Percentiles rank a stretch among this genome's conserved stretches.
Evolutionary conservation across 1,139 yeast species (phyloP).

Genomic region (Yamadazyma spencermartinsiae): DNA sequence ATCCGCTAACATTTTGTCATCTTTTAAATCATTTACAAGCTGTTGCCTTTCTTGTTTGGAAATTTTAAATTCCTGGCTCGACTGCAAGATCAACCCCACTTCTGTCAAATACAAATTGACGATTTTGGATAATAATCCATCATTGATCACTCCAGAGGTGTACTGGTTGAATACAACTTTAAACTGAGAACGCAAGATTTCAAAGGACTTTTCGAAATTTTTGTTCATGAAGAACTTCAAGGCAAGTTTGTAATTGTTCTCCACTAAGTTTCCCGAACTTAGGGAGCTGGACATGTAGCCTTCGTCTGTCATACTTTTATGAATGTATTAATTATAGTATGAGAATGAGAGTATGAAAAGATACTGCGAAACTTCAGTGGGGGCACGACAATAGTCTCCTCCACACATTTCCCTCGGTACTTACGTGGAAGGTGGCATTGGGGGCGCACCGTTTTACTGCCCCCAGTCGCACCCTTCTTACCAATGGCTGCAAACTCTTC

Average conservation of each 20-base stretch:
- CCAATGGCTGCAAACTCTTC: too few species aligned
- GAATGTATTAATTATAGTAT: too few species aligned
- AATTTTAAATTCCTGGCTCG: constrained; percentile 17
- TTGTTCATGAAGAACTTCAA: constrained; percentile 43
- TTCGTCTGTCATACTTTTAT: constrained; percentile 9
- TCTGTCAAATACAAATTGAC: constrained; percentile 39
- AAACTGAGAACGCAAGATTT: constrained; percentile 27
- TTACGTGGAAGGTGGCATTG: too few species aligned
- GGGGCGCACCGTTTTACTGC: too few species aligned
- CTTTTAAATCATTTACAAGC: constrained; percentile 19
- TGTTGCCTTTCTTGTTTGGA: constrained; percentile 16
- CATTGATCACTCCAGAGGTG: constrained; percentile 27
- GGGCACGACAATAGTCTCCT: too few species aligned
- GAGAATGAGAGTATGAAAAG: too few species aligned
- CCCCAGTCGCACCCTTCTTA: too few species aligned
- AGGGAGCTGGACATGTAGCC: constrained; percentile 10
- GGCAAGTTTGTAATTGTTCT: constrained; percentile 31
- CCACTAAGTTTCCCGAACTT: constrained; percentile 14
- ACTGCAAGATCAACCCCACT: constrained; percentile 31
- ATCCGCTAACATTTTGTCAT: constrained; percentile 25
- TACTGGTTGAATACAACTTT: constrained; percentile 23
- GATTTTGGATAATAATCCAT: constrained; percentile 33
- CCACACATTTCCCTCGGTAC: too few species aligned
- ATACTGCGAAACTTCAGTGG: too few species aligned
- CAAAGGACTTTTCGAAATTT: constrained; percentile 36